Base-by-base conservation (phyloP, 1,284 basidiomycete species). In the Abortiporus biennis region DNA sequence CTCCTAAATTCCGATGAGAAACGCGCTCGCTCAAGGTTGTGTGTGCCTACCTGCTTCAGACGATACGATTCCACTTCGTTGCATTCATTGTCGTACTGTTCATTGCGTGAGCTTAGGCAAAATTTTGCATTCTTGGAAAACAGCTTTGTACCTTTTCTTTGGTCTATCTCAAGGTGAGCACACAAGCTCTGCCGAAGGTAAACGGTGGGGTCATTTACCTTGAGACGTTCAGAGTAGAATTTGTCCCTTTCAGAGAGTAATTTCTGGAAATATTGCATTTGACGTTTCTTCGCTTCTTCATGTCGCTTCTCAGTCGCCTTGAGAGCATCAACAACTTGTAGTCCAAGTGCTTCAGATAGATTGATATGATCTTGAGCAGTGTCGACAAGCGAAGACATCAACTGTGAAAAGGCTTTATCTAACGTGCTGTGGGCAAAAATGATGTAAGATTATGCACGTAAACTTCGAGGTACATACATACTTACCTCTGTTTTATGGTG, bases 51-150 rank as follows among this genome's bases (percentile, higher is more conserved):
- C 74, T 89, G 85, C 61, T 88, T 89, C 65, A 84, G 80, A 34
- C 83, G 78, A 52, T 76, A 74, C 17, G 69, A 62, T 54, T 85
- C 84, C 12, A 85, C 74, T 56, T 86, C 84, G 15, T 56, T 54
- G 56, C 87, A 90, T 52, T 85, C 79, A 30, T 80, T 80, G 49
- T 89, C 83, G 54, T 90, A 90, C 85, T 89, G 47, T 17, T 35
- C 36, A 19, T 36, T 34, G 32, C 35, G 46, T 51, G 25, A 44
- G 23, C 37, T 41, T 48, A 39, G 29, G 6, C 43, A 19, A 38
- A 21, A 19, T 12, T 46, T 23, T 22, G 21, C 36, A 20, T 33
- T 31, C 27, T 37, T 42, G 22, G 13, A n/a, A 17, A 32, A 35
- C 6, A 36, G 37, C 17, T n/a, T 25, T 31, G 19, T 47, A 74